phyloP scores from a whole-genome alignment of 176 grass and related monocot genomes.

The Oropetium thomaeum region DNA sequence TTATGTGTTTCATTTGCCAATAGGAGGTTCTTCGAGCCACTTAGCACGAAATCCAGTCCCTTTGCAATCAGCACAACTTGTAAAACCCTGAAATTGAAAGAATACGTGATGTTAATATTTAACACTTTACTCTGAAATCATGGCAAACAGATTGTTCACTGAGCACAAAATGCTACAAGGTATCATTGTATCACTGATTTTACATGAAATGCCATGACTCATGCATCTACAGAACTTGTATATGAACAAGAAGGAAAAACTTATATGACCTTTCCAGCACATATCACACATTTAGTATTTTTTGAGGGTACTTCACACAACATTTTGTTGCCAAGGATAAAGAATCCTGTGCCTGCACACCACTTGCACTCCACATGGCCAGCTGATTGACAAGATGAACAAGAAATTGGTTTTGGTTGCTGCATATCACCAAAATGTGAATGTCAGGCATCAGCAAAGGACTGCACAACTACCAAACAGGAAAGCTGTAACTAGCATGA shows the following conservation, averaged over 20 bases:
- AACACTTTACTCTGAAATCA: background rate
- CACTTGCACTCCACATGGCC: conserved; percentile 89
- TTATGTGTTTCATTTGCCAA: conserved; percentile 40
- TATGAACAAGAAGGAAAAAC: background rate
- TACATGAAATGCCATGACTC: background rate
- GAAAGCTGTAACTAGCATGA: background rate
- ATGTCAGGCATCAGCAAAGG: conserved; percentile 13
- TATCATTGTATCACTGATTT: conserved; percentile 21
- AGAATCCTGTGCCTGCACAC: conserved; percentile 88
- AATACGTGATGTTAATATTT: conserved; percentile 11
- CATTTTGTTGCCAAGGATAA: conserved; percentile 93
- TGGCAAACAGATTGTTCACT: conserved; percentile 11
- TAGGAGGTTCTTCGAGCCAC: conserved; percentile 72
- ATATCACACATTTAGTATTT: conserved; percentile 83
- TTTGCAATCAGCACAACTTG: conserved; percentile 72
- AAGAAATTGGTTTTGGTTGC: conserved; percentile 84
- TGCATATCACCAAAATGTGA: conserved; percentile 51
- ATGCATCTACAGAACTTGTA: conserved; percentile 4
- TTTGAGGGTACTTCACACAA: conserved; percentile 89
- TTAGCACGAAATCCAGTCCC: conserved; percentile 96
- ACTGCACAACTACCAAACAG: conserved; percentile 7
- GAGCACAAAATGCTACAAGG: background rate
- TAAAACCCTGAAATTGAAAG: conserved; percentile 59
- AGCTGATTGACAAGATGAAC: conserved; percentile 72
- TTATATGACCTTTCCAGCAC: conserved; percentile 69